Base-by-base conservation (phyloP, 2,329 filamentous ascomycete genomes). In the Diaporthe capsici region DNA sequence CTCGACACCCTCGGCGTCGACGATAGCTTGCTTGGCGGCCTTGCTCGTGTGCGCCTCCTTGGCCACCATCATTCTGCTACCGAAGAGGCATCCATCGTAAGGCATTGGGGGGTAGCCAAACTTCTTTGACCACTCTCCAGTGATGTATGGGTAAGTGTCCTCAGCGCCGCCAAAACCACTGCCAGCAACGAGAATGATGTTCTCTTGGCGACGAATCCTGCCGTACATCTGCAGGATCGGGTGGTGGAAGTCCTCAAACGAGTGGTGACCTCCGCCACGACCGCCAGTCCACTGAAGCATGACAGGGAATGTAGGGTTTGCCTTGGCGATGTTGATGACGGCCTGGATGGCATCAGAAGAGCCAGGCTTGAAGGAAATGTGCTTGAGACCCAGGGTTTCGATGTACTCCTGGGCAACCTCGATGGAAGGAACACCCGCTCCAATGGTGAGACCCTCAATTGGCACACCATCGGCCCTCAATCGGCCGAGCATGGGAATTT, bases 391-490 rank as follows among this genome's bases (percentile, higher is more conserved):
- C 17, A 98, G 90, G 0, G 96, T 98, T 85, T 96, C 91, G 79
- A 98, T 98, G 85, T 98, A 98, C 82, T 97, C 95, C 81, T 97
- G 94, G 31, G 95, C 95, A 76, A 98, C 94, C 83, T 98, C 96
- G 75, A 98, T 94, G 0, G 96, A 98, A 7, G 96, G 96, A 12
- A 98, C 95, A 87, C 96, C 96, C 25, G 95, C 96, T 82, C 96
- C 96, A 78, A 98, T 97, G 37, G 95, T 97, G 58, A 98, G 88
- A 82, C 96, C 96, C 83, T 98, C 95, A 76, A 98, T 97, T 0
- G 95, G 95, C 7, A 97, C 93, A 81, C 96, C 96, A 81, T 98
- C 94, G 13, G 94, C 90, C 76, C 95, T 92, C 39, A 98, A 90
- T 79, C 94, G 92, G 75, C 91, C 94, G 77, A 98, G 90, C 72